Evolutionary conservation across 2,329 filamentous ascomycete genomes (phyloP), one percentile per base, ranked within the genome.

Genomic region (Davidsoniella virescens): DNA sequence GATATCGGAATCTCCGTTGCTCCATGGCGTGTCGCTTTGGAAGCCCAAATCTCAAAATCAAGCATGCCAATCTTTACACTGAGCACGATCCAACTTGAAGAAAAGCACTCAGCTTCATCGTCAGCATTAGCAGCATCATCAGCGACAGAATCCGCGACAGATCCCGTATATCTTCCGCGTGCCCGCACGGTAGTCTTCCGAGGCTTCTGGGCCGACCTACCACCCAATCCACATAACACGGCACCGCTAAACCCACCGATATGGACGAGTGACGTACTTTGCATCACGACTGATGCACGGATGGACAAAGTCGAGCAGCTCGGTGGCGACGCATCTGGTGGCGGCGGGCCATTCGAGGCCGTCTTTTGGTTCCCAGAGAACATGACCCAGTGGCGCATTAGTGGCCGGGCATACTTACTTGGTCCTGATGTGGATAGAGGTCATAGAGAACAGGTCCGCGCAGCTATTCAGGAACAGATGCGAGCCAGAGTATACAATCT

Each of bases 231-330:
- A 41, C 78, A 80, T 63, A 90, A 92, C 64, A 67, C 76, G 33
- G 82, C 85, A 2, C 71, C 78, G 55, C 70, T 71, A 55, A 95
- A 95, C 63, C 80, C 84, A 4, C 57, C 66, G 25, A 45, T 64
- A 1, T 94, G 76, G 61, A 80, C 84, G 59, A 86, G 78, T 57
- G 87, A 96, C 56, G 68, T 90, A 57, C 75, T 83, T 2, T 82
- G 83, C 1, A 81, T 95, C 59, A 94, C 90, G 1, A 94, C 87
- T 0, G 92, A 96, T 63, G 77, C 76, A 7, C 77, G 90, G 43
- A 94, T 93, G 86, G 74, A 80, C 53, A 96, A 96, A 69, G 70
- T 83, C 0, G 68, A 70, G 2, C 82, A 95, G 63, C 64, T 96
- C 3, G 76, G 80, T 54, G 67, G 65, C 5, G 70, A 66, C 4